phyloP scores from a whole-genome alignment of 441 rosid species.

The Mallotus repandus region DNA sequence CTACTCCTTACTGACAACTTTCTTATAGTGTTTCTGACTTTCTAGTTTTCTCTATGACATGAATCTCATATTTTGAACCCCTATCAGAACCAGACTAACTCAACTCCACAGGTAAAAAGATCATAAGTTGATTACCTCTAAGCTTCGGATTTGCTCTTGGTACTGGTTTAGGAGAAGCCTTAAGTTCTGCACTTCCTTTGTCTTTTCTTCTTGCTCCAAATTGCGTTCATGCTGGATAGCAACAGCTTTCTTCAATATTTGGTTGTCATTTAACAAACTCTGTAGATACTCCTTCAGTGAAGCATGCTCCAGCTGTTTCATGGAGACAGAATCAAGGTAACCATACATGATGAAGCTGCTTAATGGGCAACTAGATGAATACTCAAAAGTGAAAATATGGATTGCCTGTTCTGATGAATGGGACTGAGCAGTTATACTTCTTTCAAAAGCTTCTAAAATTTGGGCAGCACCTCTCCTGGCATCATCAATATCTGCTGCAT shows the following conservation, averaged over 20 bases:
- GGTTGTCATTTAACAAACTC: conserved; percentile 46
- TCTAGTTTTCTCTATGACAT: background rate
- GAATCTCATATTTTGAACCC: background rate
- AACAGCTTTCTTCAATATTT: conserved; percentile 47
- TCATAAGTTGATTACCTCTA: background rate
- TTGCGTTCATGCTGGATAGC: conserved; percentile 49
- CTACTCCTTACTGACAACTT: no score
- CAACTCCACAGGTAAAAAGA: background rate
- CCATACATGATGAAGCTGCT: background rate
- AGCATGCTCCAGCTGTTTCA: conserved; percentile 38
- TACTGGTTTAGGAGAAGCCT: conserved; percentile 41
- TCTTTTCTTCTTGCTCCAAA: conserved; percentile 44
- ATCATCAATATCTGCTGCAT: conserved; percentile 40
- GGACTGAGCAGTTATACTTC: conserved; percentile 28
- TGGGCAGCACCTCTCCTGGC: conserved; percentile 41
- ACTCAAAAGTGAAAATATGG: background rate
- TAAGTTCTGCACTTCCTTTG: conserved; percentile 42
- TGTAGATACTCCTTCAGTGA: conserved; percentile 40
- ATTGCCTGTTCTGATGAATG: conserved; percentile 37
- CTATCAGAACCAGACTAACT: background rate
- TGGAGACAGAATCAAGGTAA: background rate
- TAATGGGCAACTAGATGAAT: background rate
- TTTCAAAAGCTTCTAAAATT: conserved; percentile 46
- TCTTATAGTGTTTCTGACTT: background rate
- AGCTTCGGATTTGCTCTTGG: conserved; percentile 44